phyloP scores from a whole-genome alignment of 208 protist genomes.

The Acanthamoeba castellanii region DNA sequence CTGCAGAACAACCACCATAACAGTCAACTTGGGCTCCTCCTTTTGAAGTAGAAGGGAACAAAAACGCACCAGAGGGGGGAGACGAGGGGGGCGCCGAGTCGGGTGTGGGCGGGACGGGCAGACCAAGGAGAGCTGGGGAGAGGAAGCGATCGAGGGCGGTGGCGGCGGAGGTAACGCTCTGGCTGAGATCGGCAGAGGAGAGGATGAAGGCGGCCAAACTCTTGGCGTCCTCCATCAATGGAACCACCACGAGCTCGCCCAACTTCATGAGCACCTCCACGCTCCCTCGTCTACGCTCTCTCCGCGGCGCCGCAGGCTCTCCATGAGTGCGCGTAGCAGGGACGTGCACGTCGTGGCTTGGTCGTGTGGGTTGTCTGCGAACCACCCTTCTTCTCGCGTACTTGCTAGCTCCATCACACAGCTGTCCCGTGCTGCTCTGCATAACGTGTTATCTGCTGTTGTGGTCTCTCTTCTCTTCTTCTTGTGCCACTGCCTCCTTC shows the following conservation, averaged over 20 bases:
- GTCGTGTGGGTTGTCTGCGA: neutral
- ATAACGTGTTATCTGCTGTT: neutral
- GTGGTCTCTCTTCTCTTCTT: too few species aligned
- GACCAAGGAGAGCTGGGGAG: neutral
- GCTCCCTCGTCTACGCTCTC: neutral
- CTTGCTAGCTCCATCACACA: neutral
- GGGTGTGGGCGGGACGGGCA: neutral
- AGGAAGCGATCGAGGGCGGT: constrained; percentile 20
- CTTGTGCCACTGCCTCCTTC: too few species aligned
- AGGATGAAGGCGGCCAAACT: constrained; percentile 7
- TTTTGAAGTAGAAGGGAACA: neutral
- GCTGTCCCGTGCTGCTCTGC: constrained; percentile 6
- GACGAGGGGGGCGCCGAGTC: neutral
- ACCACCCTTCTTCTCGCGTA: neutral
- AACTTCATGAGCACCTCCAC: constrained; percentile 39
- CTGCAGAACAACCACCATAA: neutral
- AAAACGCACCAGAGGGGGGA: neutral
- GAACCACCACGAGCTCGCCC: constrained; percentile 4
- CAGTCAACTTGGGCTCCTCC: neutral
- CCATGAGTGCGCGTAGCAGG: neutral
- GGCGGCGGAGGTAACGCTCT: neutral
- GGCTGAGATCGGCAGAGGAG: neutral
- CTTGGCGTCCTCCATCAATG: constrained; percentile 4
- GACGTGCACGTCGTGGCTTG: neutral
- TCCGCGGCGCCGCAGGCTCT: neutral